Conservation (phyloP, 495 filamentous ascomycete genomes). For the Penicillium egyptiacum region DNA sequence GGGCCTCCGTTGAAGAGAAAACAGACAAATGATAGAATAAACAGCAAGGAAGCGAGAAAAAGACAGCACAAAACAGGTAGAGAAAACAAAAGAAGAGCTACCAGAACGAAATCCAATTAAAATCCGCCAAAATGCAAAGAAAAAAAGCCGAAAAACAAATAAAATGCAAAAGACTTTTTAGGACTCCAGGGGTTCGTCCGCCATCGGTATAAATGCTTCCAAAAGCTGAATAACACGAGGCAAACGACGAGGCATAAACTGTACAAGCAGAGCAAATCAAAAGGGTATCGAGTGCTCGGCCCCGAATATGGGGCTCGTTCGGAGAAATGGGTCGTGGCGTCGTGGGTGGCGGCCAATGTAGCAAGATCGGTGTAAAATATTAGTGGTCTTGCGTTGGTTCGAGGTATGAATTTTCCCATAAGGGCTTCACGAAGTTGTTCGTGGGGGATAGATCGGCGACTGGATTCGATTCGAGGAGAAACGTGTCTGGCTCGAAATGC, state of each 20-base stretch:
- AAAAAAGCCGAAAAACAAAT: conserved; percentile 19
- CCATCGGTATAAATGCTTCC: conserved; percentile 27
- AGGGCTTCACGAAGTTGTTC: neutral
- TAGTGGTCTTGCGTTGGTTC: conserved; percentile 5
- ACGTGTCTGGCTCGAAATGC: neutral
- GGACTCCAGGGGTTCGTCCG: conserved; percentile 31
- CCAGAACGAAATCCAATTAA: conserved; percentile 11
- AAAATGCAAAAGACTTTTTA: conserved; percentile 32
- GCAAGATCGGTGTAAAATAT: conserved; percentile 11
- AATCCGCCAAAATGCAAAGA: conserved; percentile 21
- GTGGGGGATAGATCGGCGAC: neutral
- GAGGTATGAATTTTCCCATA: neutral
- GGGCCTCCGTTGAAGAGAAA: conserved; percentile 19
- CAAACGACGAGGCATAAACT: conserved; percentile 29
- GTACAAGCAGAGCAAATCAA: conserved; percentile 34
- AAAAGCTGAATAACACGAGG: conserved; percentile 28
- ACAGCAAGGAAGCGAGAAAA: conserved; percentile 13
- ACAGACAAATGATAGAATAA: conserved; percentile 8
- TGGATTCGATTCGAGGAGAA: neutral
- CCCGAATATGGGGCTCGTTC: conserved; percentile 20
- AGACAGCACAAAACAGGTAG: conserved; percentile 5
- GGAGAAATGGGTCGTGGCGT: conserved; percentile 23
- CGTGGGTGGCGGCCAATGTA: conserved; percentile 13
- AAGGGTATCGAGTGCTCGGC: conserved; percentile 33
- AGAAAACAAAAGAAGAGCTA: conserved; percentile 4